Percentiles rank a stretch among this genome's conserved stretches.
phyloP scores from a whole-genome alignment of 2,329 filamentous ascomycete genomes.

The Arthrobotrys megalospora region DNA sequence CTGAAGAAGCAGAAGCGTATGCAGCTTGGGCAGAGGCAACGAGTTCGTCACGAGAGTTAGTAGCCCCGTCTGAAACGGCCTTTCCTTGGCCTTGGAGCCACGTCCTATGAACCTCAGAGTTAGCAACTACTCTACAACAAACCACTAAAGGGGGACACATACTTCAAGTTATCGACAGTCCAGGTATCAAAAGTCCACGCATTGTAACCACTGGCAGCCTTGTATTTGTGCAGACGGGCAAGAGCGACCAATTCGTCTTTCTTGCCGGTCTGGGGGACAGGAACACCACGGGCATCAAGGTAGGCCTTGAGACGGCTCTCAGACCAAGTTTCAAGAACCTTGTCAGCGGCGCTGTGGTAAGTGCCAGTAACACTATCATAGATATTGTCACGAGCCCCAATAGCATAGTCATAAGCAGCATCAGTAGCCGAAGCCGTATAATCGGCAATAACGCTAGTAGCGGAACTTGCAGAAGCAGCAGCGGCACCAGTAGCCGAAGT shows the following conservation, averaged over 20 bases:
- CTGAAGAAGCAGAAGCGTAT: slow-evolving; percentile 64
- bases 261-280: slow-evolving; percentile 80
- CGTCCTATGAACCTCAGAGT: slow-evolving; percentile 66
- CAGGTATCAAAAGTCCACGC: slow-evolving; percentile 87
- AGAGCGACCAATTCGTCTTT: slow-evolving; percentile 80
- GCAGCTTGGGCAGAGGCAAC: slow-evolving; percentile 75
- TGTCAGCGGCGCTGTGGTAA: slow-evolving; percentile 75
- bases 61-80: slow-evolving; percentile 75
- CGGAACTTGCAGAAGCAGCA: slow-evolving; percentile 65
- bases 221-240: slow-evolving; percentile 81
- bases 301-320: slow-evolving; percentile 83
- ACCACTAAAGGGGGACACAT: slow-evolving; percentile 62
- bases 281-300: slow-evolving; percentile 82
- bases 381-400: slow-evolving; percentile 77
- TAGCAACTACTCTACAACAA: neutral
- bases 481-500: slow-evolving; percentile 50
- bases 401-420: slow-evolving; percentile 79
- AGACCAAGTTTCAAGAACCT: slow-evolving; percentile 77
- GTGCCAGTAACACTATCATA: slow-evolving; percentile 58
- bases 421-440: slow-evolving; percentile 67
- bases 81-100: slow-evolving; percentile 70
- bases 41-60: slow-evolving; percentile 80
- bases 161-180: slow-evolving; percentile 79
- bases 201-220: slow-evolving; percentile 77
- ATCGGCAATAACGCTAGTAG: slow-evolving; percentile 72